Conservation (phyloP, 1,284 basidiomycete species). For the Meira nashicola region DNA sequence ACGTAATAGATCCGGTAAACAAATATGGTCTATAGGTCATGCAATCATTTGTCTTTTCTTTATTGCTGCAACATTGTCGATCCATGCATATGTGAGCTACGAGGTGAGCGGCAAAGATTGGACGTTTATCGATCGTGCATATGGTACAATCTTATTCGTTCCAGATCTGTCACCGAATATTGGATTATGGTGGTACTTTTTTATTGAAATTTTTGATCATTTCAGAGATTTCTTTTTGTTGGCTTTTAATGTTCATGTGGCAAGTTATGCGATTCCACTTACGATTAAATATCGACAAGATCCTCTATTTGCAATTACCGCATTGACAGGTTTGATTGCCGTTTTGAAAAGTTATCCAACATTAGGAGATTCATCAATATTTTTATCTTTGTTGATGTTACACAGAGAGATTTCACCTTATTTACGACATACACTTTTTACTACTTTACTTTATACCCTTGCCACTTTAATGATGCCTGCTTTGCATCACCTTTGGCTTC, state of each 20-base stretch:
- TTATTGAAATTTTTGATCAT: slow-evolving; percentile 98
- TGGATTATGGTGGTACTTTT: slow-evolving; percentile 98
- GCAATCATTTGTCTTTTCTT: not conserved
- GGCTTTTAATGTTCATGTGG: slow-evolving; percentile 83
- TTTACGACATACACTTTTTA: slow-evolving; percentile 79
- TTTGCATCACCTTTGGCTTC: slow-evolving; percentile 87
- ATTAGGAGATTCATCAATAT: slow-evolving; percentile 78
- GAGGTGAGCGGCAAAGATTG: slow-evolving; percentile 58
- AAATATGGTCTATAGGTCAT: too few relatives aligned
- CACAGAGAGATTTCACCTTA: slow-evolving; percentile 80
- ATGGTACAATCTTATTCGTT: slow-evolving; percentile 63
- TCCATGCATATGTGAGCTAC: slow-evolving; percentile 9
- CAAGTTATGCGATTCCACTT: slow-evolving; percentile 77
- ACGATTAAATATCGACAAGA: slow-evolving; percentile 87
- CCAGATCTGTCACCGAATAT: slow-evolving; percentile 74
- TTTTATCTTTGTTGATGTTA: slow-evolving; percentile 71
- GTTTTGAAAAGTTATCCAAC: slow-evolving; percentile 90
- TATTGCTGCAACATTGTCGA: not conserved
- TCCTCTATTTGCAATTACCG: slow-evolving; percentile 71
- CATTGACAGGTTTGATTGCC: slow-evolving; percentile 71
- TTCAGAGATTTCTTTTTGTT: slow-evolving; percentile 92
- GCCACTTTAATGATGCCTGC: slow-evolving; percentile 79
- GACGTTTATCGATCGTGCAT: slow-evolving; percentile 70
- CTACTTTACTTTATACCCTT: slow-evolving; percentile 75
- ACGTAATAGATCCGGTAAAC: too few relatives aligned